A percentile compares a stretch with the other conserved stretches of the same genome.
These are phyloP conservation scores for Leccinum broughii DNA, from an alignment of 768 basidiomycete genomes.

Conservation along the genomic window DNA sequence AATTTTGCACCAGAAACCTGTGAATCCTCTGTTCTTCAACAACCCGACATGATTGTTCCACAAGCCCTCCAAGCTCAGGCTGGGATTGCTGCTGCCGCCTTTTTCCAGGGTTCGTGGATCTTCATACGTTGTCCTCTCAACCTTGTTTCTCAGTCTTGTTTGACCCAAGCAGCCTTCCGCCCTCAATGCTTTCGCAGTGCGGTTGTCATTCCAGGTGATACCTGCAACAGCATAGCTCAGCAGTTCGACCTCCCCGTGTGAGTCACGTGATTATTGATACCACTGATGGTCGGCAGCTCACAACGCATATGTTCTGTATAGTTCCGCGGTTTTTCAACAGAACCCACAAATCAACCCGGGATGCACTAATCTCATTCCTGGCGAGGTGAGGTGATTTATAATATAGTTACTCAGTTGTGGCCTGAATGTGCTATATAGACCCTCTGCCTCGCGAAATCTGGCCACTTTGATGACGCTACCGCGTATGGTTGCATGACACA, in stretches of 20 bases:
- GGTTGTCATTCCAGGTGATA: slow-evolving; percentile 54
- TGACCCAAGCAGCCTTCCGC: slow-evolving; percentile 44
- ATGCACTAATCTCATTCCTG: slow-evolving; percentile 57
- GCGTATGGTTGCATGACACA: no score
- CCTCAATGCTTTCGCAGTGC: slow-evolving; percentile 55
- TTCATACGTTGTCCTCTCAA: no score
- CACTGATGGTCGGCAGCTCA: neutral
- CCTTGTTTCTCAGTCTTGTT: slow-evolving; percentile 7
- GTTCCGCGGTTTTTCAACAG: slow-evolving; percentile 26
- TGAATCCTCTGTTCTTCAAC: no score
- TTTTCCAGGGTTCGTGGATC: no score
- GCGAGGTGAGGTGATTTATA: slow-evolving; percentile 37
- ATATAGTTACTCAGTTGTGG: neutral
- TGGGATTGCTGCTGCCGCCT: no score
- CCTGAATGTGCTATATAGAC: slow-evolving; percentile 21
- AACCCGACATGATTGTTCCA: no score
- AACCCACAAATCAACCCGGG: slow-evolving; percentile 33
- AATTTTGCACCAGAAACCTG: no score
- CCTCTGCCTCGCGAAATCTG: slow-evolving; percentile 52
- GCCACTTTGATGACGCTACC: no score
- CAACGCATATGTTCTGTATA: slow-evolving; percentile 17
- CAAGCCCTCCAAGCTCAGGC: no score
- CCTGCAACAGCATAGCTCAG: slow-evolving; percentile 60
- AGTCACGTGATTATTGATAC: slow-evolving; percentile 19
- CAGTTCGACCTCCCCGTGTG: slow-evolving; percentile 62